Conservation (phyloP, 345 rosid genomes). For the Eucalyptus tenuipes region DNA sequence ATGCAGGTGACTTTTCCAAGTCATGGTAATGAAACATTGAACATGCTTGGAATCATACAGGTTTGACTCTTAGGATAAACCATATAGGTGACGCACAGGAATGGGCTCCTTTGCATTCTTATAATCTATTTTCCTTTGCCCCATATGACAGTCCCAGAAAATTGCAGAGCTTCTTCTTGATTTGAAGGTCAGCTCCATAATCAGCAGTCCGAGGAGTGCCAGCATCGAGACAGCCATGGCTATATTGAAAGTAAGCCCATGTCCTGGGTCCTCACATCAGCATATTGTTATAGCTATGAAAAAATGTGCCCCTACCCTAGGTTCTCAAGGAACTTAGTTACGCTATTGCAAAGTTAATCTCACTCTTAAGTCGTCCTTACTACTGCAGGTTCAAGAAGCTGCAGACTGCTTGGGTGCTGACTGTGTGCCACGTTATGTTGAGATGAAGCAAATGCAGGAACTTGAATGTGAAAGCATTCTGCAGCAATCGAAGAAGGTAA, state of each 20-base stretch:
- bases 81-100: not conserved
- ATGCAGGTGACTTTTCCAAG: conserved; percentile 22
- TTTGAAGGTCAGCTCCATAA: conserved; percentile 44
- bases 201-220: conserved; percentile 46
- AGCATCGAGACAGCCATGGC: conserved; percentile 48
- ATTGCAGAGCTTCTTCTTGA: conserved; percentile 90
- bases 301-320: not conserved
- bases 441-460: conserved; percentile 38
- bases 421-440: conserved; percentile 62
- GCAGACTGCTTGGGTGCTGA: conserved; percentile 90
- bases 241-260: conserved; percentile 45
- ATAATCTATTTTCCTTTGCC: not conserved
- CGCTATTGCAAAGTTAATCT: not conserved
- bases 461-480: conserved; percentile 35
- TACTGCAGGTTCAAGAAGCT: conserved; percentile 78
- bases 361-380: not conserved
- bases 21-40: conserved; percentile 39
- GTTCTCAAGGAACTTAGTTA: not conserved
- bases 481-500: conserved; percentile 41
- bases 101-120: not conserved
- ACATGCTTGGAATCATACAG: conserved; percentile 84
- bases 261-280: not conserved
- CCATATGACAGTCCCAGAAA: conserved; percentile 68
- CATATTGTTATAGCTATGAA: not conserved
- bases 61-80: conserved; percentile 6